Evolutionary conservation across 371 early-diverging fungal species (phyloP).

Genomic region (Neoconidiobolus thromboides): DNA sequence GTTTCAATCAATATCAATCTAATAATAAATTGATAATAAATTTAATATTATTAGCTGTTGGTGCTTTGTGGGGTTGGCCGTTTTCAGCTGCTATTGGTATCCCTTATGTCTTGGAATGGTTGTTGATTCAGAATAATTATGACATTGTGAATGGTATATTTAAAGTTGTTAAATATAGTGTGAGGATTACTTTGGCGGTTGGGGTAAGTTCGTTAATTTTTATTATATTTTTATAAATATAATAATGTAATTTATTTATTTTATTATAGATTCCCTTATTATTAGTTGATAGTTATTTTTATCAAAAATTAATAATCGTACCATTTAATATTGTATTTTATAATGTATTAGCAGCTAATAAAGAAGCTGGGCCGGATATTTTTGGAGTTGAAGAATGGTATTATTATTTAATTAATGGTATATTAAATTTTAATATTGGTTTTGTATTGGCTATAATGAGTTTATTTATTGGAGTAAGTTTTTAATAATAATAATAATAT

Average conservation of each 20-base stretch:
- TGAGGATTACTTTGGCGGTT: constrained; percentile 8
- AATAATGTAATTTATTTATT: not conserved
- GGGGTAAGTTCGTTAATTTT: constrained; percentile 7
- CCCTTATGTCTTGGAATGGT: constrained; percentile 57
- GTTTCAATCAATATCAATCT: not conserved
- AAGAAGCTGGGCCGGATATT: constrained; percentile 54
- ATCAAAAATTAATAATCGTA: constrained; percentile 46
- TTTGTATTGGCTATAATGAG: constrained; percentile 49
- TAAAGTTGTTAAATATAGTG: too few species aligned
- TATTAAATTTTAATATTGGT: constrained; percentile 71
- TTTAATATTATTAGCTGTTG: constrained; percentile 43
- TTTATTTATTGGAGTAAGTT: constrained; percentile 30
- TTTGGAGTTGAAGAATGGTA: constrained; percentile 90
- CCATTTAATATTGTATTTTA: constrained; percentile 77
- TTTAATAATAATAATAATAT: constrained; percentile 6
- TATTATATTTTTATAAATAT: not conserved
- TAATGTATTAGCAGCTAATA: constrained; percentile 57
- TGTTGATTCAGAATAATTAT: constrained; percentile 9
- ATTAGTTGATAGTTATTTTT: constrained; percentile 54
- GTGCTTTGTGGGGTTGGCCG: constrained; percentile 74
- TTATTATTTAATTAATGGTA: constrained; percentile 71
- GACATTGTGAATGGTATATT: too few species aligned
- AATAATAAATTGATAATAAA: too few species aligned
- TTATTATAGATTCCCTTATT: constrained; percentile 28
- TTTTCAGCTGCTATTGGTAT: constrained; percentile 56